phyloP scores from a whole-genome alignment of 495 filamentous ascomycete species.

The Hypoxylon intermedium region DNA sequence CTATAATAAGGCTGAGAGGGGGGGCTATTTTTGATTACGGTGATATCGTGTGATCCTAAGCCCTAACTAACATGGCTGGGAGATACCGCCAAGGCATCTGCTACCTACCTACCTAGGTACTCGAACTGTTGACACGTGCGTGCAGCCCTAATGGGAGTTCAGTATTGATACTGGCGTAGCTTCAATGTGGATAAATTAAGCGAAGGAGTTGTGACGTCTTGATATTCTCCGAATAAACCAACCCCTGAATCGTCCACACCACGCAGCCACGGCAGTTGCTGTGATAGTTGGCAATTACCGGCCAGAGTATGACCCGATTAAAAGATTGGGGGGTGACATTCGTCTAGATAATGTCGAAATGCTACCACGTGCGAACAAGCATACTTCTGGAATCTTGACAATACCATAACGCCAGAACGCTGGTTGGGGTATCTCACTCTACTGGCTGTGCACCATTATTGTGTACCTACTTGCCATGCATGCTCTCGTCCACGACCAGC shows the following conservation, averaged over 20 bases:
- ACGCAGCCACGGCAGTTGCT: too few species aligned
- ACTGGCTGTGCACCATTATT: too few species aligned
- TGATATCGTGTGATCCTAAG: background rate
- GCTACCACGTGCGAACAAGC: constrained; percentile 23
- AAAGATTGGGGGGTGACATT: constrained; percentile 4
- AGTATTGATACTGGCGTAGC: too few species aligned
- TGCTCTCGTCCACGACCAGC: background rate
- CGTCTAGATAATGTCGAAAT: constrained; percentile 3
- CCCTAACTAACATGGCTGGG: too few species aligned
- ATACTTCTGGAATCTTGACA: constrained; percentile 15
- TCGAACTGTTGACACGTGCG: background rate
- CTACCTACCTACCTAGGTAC: too few species aligned
- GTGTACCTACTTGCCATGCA: constrained; percentile 9
- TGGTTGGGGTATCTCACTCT: constrained; percentile 3
- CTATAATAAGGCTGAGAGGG: too few species aligned
- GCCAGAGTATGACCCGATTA: background rate
- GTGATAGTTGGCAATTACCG: too few species aligned
- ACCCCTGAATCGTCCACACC: too few species aligned
- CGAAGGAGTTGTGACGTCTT: background rate
- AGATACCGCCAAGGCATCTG: too few species aligned
- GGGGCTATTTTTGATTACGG: too few species aligned
- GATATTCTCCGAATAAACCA: too few species aligned
- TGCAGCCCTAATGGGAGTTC: background rate
- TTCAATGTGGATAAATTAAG: too few species aligned
- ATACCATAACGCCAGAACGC: background rate